phyloP scores from a whole-genome alignment of 257 asterid species.

The Solanum chiquidenum region DNA sequence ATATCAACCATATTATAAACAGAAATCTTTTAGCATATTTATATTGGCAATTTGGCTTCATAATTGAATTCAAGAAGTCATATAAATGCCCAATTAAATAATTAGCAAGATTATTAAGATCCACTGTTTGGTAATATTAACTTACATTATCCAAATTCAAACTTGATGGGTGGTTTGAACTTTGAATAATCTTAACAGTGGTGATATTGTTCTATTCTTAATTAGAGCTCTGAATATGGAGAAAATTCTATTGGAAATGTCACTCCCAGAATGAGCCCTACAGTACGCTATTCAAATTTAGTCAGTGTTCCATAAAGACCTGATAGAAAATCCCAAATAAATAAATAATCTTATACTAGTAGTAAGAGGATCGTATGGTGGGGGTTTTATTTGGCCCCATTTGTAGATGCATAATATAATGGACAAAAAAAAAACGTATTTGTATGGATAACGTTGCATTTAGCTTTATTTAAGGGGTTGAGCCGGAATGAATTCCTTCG shows the following conservation, averaged over 20 bases:
- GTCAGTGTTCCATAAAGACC: not conserved
- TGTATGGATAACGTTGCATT: not conserved
- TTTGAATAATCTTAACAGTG: not conserved
- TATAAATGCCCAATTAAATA: not conserved
- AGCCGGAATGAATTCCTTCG: no score
- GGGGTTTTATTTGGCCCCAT: not conserved
- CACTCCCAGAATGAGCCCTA: fast-evolving
- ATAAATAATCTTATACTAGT: not conserved
- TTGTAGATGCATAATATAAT: not conserved
- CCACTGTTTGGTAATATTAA: not conserved
- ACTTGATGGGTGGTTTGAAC: not conserved
- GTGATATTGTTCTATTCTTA: no score
- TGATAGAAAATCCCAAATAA: not conserved
- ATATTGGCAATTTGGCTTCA: not conserved
- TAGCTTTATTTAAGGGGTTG: not conserved
- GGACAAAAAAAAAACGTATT: not conserved
- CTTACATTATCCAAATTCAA: not conserved
- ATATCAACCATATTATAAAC: no score
- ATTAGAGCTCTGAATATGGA: not conserved
- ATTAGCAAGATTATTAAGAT: not conserved
- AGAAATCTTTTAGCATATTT: not conserved
- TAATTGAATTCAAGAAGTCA: not conserved
- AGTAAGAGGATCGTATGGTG: not conserved
- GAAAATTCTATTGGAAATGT: no score
- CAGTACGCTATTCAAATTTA: not conserved